Conservation (phyloP, 768 basidiomycete species). For the Tricholoma saponaceum region DNA sequence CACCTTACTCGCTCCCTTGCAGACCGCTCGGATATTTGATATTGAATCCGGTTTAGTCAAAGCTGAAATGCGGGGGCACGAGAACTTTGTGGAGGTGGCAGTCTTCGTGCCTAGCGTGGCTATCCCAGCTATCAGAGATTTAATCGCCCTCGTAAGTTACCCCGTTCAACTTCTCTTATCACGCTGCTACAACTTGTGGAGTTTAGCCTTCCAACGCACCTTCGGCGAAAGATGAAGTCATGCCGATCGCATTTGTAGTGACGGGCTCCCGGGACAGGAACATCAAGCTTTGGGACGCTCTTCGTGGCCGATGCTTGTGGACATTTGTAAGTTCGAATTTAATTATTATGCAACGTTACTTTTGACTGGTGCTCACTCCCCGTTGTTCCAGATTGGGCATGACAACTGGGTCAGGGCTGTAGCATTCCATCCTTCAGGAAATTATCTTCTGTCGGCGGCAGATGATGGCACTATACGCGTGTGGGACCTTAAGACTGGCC, state of each 20-base stretch:
- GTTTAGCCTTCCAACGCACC: constrained; percentile 2
- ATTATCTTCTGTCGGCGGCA: constrained; percentile 62
- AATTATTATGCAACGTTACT: neutral
- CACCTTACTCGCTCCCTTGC: constrained; percentile 1
- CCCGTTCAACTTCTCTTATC: neutral
- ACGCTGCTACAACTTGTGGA: neutral
- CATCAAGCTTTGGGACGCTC: constrained; percentile 70
- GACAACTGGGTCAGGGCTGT: constrained; percentile 73
- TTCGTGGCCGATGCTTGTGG: constrained; percentile 59
- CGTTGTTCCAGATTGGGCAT: constrained; percentile 36
- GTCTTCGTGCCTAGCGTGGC: constrained; percentile 61
- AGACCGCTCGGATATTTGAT: constrained; percentile 68
- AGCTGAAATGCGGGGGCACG: constrained; percentile 66
- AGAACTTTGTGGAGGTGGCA: constrained; percentile 63
- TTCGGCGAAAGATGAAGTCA: constrained; percentile 4
- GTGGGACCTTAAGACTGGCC: neutral
- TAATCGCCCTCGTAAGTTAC: constrained; percentile 35
- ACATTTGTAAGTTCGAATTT: constrained; percentile 40
- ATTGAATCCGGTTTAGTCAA: constrained; percentile 57
- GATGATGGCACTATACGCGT: constrained; percentile 46
- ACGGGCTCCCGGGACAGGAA: constrained; percentile 73
- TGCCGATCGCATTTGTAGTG: constrained; percentile 43
- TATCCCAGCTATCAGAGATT: constrained; percentile 55
- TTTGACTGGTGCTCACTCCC: constrained; percentile 4
- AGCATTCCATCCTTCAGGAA: constrained; percentile 72